Evolutionary conservation across 169 alveolate genomes (phyloP), one percentile per base, ranked within the genome.

Genomic region (Cryptosporidium bovis): DNA sequence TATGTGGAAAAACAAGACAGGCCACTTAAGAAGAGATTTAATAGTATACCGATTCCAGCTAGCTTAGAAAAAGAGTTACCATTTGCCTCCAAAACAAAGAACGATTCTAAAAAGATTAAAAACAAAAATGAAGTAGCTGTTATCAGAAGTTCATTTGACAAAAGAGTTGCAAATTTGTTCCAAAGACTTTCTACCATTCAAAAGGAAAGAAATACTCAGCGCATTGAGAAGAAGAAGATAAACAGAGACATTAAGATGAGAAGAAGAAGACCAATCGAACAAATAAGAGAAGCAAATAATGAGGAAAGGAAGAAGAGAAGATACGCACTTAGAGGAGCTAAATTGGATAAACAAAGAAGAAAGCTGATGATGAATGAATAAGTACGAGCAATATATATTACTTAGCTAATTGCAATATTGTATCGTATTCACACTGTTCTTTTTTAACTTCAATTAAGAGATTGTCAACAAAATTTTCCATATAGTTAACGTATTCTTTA

Each of bases 31-130:
- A 82, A 83, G 60, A 90, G 83, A 67, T 91, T 91, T 66, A 69
- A 68, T 55, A 71, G 83, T 4, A 66, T 87, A n/a, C 77, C 83
- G 27, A 66, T 91, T 16, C 93, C 93, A 20, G 77, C 83, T 82
- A 46, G 53, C 27, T 64, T 91, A 36, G 91, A 66, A 48, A 64
- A 53, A 46, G 83, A 82, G 31, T 90, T 91, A 2, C 93, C 93
- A 18, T 91, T 82, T 83, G 56, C 83, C 36, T 48, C 93, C 1
- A 83, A 55, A 51, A 71, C 90, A 1, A 84, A 82, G 82, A 53
- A 83, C 64, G 91, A 65, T 24, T 68, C 84, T 15, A 58, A 33
- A 48, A 65, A 64, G 58, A 31, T 18, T 1, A 82, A 67, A 48
- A 87, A 56, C 46, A 77, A 46, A 20, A 77, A 46, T 6, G 55